A percentile compares a stretch with the other conserved stretches of the same genome.
phyloP scores from a whole-genome alignment of 2,329 filamentous ascomycete species.

The Penicillium sp. region DNA sequence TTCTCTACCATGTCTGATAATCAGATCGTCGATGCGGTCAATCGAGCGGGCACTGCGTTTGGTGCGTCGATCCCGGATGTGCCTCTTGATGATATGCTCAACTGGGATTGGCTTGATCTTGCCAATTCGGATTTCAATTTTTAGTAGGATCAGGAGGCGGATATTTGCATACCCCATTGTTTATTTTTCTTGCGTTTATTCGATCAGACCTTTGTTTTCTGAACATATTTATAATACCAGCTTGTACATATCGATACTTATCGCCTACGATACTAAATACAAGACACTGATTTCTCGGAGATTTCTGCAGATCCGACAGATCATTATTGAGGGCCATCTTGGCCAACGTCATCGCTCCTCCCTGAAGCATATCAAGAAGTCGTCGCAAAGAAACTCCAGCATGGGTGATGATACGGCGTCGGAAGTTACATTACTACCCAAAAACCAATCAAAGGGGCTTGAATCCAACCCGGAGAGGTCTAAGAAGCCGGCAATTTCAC shows the following conservation, averaged over 20 bases:
- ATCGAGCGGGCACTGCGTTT: slow-evolving; percentile 60
- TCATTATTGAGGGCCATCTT: neutral
- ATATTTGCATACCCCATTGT: neutral
- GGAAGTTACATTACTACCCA: no score
- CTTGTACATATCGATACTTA: neutral
- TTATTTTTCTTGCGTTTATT: neutral
- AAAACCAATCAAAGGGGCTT: no score
- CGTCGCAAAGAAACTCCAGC: no score
- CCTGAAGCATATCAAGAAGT: neutral
- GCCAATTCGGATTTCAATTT: slow-evolving; percentile 31
- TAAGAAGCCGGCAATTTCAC: neutral
- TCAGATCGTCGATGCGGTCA: slow-evolving; percentile 65
- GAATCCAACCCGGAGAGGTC: neutral
- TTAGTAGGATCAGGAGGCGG: slow-evolving; percentile 10
- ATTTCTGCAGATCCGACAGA: neutral
- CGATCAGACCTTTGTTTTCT: neutral
- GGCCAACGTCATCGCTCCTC: neutral
- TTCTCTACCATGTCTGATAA: slow-evolving; percentile 69
- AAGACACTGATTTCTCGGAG: no score
- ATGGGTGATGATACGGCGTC: no score
- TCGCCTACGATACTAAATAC: neutral
- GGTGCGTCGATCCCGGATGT: slow-evolving; percentile 56
- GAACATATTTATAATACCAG: neutral
- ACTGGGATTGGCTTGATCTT: slow-evolving; percentile 57
- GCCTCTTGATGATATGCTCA: slow-evolving; percentile 59